These are phyloP conservation scores for Apiotrichum laibachii DNA, from an alignment of 1,284 basidiomycete genomes.

Conservation along the genomic window DNA sequence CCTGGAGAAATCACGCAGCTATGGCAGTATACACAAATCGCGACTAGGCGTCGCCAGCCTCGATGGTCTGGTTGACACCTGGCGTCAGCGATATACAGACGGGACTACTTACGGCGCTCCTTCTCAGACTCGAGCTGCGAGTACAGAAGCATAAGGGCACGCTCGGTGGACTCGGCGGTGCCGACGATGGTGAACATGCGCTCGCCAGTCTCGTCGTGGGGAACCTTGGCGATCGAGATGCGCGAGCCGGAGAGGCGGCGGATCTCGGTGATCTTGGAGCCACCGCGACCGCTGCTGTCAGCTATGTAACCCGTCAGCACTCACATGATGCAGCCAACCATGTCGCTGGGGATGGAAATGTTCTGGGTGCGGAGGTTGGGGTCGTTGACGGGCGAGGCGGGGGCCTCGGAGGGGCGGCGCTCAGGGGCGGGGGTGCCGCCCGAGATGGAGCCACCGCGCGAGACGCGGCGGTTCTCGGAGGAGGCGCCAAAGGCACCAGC, in stretches of 20 bases:
- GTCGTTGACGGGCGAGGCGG: conserved; percentile 56
- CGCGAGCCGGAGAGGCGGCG: conserved; percentile 92
- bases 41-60: conserved; percentile 20
- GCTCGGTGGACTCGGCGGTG: conserved; percentile 92
- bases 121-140: conserved; percentile 96
- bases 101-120: conserved; percentile 65
- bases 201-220: conserved; percentile 97
- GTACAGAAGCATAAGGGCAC: conserved; percentile 94
- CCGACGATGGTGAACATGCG: conserved; percentile 99
- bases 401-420: conserved; percentile 51
- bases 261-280: conserved; percentile 98
- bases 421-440: conserved; percentile 39
- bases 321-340: conserved; percentile 93
- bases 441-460: conserved; percentile 25
- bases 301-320: conserved; percentile 16
- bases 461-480: conserved; percentile 19
- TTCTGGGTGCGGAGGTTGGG: conserved; percentile 92
- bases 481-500: conserved; percentile 17
- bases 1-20: not conserved
- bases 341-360: conserved; percentile 97
- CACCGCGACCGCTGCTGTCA: conserved; percentile 70
- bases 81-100: not conserved
- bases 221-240: conserved; percentile 97
- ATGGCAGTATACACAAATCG: not conserved
- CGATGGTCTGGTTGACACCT: conserved; percentile 37